phyloP scores from a whole-genome alignment of 139 green algal genomes.

The Nannochloris sp. region DNA sequence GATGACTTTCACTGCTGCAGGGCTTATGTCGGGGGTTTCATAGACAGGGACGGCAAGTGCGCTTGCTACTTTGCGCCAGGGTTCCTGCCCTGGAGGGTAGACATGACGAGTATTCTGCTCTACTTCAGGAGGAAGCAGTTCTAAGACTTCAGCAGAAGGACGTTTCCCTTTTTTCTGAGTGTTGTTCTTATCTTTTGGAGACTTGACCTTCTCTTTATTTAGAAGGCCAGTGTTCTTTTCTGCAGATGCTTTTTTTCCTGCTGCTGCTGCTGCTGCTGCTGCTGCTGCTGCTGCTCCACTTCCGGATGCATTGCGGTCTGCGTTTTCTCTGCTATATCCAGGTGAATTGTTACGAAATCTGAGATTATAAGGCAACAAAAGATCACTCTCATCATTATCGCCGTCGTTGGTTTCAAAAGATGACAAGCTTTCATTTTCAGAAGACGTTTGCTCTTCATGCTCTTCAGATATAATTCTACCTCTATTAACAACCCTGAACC shows the following conservation, averaged over 20 bases:
- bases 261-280: not conserved
- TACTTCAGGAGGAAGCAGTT: not conserved
- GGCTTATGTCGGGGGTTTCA: not conserved
- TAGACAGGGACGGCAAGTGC: not conserved
- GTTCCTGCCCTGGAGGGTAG: constrained; percentile 17
- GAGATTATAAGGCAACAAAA: too few species aligned
- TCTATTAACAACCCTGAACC: too few species aligned
- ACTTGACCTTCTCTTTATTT: too few species aligned
- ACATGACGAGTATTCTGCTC: not conserved
- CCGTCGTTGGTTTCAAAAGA: too few species aligned
- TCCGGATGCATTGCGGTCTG: not conserved
- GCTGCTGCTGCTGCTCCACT: not conserved
- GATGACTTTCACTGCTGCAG: not conserved
- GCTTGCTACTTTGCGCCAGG: constrained; percentile 11
- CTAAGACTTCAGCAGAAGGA: not conserved
- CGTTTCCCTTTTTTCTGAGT: not conserved
- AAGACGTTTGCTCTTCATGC: too few species aligned
- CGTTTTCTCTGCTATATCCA: too few species aligned
- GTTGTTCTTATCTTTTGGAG: too few species aligned
- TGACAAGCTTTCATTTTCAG: too few species aligned
- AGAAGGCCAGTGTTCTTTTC: too few species aligned
- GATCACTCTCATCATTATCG: too few species aligned
- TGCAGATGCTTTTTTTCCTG: not conserved
- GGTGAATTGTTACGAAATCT: too few species aligned
- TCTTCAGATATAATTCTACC: too few species aligned